Evolutionary conservation across 2,329 filamentous ascomycete species (phyloP), one percentile per base, ranked within the genome.

Genomic region (Sporothrix globosa): DNA sequence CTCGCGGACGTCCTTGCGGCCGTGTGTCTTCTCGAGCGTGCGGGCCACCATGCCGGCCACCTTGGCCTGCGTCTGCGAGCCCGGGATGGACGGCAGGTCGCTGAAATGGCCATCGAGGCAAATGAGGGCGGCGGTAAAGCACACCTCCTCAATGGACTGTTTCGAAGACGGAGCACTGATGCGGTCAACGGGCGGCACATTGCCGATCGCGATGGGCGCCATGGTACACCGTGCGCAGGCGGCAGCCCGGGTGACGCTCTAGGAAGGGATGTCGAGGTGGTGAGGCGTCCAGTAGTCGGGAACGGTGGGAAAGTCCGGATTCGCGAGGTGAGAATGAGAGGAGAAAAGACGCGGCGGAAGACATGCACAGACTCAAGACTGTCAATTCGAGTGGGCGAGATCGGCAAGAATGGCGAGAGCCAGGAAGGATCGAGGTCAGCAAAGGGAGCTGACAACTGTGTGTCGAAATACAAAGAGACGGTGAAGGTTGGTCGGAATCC

Each of bases 11-110:
- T 88, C 86, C 70, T 87, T 84, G 27, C 86, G 82, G 1, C 84
- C 87, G 73, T 89, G 86, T 3, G 88, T 90, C 80, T 88, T 88
- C 74, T 90, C 88, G 52, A 90, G 77, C 1, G 87, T 89, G 76
- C 84, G 86, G 3, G 84, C 82, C 61, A 90, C 82, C 80, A 90
- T 87, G 69, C 83, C 83, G 73, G 82, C 84, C 65, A 88, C 84
- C 73, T 83, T 85, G 50, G 82, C 79, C 72, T 85, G 83, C 13
- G 87, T 87, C 74, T 83, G 82, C 21, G 83, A 82, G 2, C 88
- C 87, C 80, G 74, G 73, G 46, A 90, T 87, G 44, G 84, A 81
- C 58, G 86, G 86, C 30, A 83, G 81, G 72, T 85, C 81, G 72
- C 83, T 85, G 76, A 87, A 88, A 78, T 89, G 86, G 58, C 85